Percentiles rank a stretch among this genome's conserved stretches.
Evolutionary conservation across 805 yeast species (phyloP).

Genomic region (Lipomyces lipofer): DNA sequence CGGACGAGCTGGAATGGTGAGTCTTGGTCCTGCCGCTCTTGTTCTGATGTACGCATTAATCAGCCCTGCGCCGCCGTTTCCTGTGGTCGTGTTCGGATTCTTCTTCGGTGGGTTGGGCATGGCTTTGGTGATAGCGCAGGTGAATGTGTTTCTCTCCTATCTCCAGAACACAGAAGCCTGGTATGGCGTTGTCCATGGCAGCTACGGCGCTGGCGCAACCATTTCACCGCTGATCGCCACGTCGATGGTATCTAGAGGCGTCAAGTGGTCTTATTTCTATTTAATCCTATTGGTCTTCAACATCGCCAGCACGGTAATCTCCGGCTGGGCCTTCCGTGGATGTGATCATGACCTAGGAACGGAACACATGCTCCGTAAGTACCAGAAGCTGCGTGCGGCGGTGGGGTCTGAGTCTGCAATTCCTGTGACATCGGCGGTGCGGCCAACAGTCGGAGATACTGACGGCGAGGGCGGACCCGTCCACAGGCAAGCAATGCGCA

Average conservation of each 20-base stretch:
- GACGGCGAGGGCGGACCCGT: neutral
- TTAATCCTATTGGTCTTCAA: constrained; percentile 50
- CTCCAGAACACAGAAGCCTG: constrained; percentile 56
- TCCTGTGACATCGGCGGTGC: neutral
- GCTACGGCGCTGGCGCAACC: constrained; percentile 73
- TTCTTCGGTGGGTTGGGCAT: constrained; percentile 61
- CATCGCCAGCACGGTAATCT: constrained; percentile 39
- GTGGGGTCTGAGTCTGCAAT: neutral
- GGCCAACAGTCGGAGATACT: neutral
- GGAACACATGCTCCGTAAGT: constrained; percentile 15
- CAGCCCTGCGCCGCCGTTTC: constrained; percentile 52
- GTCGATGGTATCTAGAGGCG: constrained; percentile 50
- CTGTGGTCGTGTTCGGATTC: constrained; percentile 51
- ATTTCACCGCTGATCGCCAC: constrained; percentile 67
- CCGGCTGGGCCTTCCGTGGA: constrained; percentile 47
- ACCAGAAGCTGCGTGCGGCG: constrained; percentile 3
- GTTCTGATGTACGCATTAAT: constrained; percentile 49
- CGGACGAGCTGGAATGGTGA: constrained; percentile 46
- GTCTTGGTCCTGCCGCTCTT: constrained; percentile 44
- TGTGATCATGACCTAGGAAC: constrained; percentile 26
- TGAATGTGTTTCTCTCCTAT: constrained; percentile 51
- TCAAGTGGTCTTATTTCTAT: constrained; percentile 57
- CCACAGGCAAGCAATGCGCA: constrained; percentile 12
- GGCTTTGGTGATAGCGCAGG: constrained; percentile 52
- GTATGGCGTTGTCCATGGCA: constrained; percentile 65